Percentiles rank a stretch among this genome's conserved stretches.
Conservation (phyloP, 208 protist species). For the Endotrypanum monterogeii region DNA sequence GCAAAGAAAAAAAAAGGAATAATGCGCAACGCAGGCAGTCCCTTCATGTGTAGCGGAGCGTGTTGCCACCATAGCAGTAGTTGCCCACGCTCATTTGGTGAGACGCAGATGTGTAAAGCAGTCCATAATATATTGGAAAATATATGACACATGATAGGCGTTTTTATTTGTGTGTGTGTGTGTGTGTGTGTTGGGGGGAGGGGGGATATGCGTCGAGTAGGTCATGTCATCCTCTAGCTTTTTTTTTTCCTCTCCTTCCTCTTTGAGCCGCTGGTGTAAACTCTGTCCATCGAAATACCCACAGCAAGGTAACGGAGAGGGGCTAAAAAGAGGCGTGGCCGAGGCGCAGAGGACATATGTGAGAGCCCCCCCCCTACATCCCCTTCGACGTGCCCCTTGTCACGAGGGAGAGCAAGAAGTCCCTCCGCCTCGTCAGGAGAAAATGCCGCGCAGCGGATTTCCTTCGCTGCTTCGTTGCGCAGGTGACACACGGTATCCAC, state of each 20-base stretch:
- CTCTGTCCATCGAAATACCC: background rate
- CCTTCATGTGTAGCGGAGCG: background rate
- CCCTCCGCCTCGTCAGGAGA: constrained; percentile 12
- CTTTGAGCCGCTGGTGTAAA: background rate
- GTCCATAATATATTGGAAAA: background rate
- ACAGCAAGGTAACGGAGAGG: background rate
- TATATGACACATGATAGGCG: too few species aligned
- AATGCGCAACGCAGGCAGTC: background rate
- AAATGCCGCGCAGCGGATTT: constrained; percentile 62
- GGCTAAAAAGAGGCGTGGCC: background rate
- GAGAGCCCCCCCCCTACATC: too few species aligned
- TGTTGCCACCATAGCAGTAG: background rate
- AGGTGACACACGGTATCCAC: constrained; percentile 59
- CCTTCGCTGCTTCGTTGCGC: constrained; percentile 71
- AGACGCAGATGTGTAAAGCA: background rate
- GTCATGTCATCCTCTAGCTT: background rate
- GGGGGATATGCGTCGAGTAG: background rate
- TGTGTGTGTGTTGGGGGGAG: too few species aligned
- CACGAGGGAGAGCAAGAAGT: background rate
- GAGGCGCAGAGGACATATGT: too few species aligned
- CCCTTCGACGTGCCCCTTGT: too few species aligned
- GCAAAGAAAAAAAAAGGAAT: background rate
- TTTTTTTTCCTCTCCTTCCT: background rate
- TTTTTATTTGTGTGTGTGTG: too few species aligned
- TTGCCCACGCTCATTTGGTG: background rate